Evolutionary conservation across 306 rosid species (phyloP), one percentile per base, ranked within the genome.

Genomic region (Clitoria ternatea): DNA sequence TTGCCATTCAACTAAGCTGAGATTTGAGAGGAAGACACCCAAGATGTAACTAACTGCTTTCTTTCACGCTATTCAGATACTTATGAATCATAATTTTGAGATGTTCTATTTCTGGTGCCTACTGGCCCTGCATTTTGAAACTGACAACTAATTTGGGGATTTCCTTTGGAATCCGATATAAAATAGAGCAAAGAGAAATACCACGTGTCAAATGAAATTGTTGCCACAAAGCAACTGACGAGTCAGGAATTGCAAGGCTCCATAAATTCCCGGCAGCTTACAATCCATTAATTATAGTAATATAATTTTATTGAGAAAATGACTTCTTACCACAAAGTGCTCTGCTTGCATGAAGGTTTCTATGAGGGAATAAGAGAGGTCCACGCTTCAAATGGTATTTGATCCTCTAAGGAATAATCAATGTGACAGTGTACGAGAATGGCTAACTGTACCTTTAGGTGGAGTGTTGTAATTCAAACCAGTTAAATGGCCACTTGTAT

Each of bases 401-500:
- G 37, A 33, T 43, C 30, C 24, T 26, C 15, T 26, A 19, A 22
- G 67, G 50, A 40, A 71, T 74, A 42, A 79, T 91, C 84, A 89
- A 79, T 91, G 97, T 42, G 97, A 94, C 12, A 94, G 87, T 72
- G 29, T 85, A 5, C 96, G 96, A 79, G 95, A 84, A 85, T 91
- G 97, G 47, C 72, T 77, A 75, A 79, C 67, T 55, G 83, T 79
- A 49, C 85, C 74, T 73, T 79, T 79, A 15, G 83, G 84, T 68
- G 72, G 83, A 32, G 66, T 55, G n/a, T 59, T 80, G 5, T 88
- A 79, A 33, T 74, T 75, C 56, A 84, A 61, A 39, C 91, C 97
- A 17, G 80, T 75, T 85, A 91, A 78, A 76, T 79, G 99, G 2
- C 87, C 97, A 69, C 97, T 94, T 73, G 77, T 82, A 72, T 89